Evolutionary conservation across 345 rosid species (phyloP), one percentile per base, ranked within the genome.

Genomic region (Hirschfeldia incana): DNA sequence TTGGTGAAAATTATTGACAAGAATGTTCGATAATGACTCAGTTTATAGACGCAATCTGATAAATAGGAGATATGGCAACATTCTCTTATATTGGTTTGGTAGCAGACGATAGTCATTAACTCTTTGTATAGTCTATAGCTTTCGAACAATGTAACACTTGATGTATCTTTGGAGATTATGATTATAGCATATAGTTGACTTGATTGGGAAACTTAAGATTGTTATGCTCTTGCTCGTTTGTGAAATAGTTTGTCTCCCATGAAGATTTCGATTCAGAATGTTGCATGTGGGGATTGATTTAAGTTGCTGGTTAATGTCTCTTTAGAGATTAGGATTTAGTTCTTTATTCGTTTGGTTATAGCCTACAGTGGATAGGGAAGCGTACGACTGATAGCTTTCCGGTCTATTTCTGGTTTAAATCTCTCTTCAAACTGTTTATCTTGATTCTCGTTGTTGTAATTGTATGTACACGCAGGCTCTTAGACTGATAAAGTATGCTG

Each of bases 401-500:
- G 1, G 10, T 53, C 27, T 16, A 7, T 6, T 7, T 16, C 27
- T 53, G 60, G 60, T 53, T 53, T 13, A n/a, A n/a, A n/a, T 51
- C 21, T 51, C 57, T 51, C 57, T 51, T 5, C 8, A 2, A 5
- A n/a, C 16, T 49, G 7, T 49, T 49, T 49, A 49, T 49, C 16
- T 1, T 80, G 83, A 80, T 70, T 69, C 32, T 75, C 9, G 69
- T 44, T 70, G 13, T 59, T 70, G 73, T 75, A 42, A 6, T 26
- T 33, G 44, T 42, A 15, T 75, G 69, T 21, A 16, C 3, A 44
- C 21, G 21, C 87, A 92, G 98, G 94, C 94, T 76, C 83, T 94
- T 76, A 88, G 98, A 79, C 78, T 95, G 85, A 93, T 95, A 70
- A 93, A 95, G 72, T 95, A 93, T 79, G 85, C 85, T 2, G 96